Base-by-base conservation (phyloP, 768 basidiomycete species). In the Phaeotremella skinneri region DNA sequence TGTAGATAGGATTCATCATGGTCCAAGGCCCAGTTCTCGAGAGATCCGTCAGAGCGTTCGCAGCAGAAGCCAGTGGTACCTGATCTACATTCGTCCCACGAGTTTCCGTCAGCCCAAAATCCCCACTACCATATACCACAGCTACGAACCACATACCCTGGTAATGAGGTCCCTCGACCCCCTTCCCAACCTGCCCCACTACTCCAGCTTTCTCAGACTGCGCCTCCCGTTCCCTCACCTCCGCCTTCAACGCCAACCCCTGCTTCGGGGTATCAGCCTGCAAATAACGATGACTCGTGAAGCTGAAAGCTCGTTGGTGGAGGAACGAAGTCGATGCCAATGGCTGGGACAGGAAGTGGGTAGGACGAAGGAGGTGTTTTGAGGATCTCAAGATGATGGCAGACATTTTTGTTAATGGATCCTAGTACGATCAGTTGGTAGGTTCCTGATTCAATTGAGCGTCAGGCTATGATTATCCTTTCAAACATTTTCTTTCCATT, bases 1-100 rank as follows among this genome's bases (percentile, higher is more conserved):
- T 84, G 74, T 97, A 97, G 1, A 94, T 91, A 0, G 93, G 93
- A 72, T 94, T 90, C 73, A 91, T 90, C 1, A 96, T 79, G 11
- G 94, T 90, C 90, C 91, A 96, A 7, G 72, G 60, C 20, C 76
- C 78, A 27, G 75, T 68, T 21, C 67, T 57, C 26, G 66, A 53
- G 11, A 64, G 43, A 13, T 69, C 67, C 20, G 64, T 53, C 37
- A 76, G 67, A n/a, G 63, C 53, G 27, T 70, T 62, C 7, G 31
- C 50, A 13, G 58, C 47, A 11, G 47, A 5, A 45, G 43, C 43
- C 23, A 45, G 43, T 29, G 60, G 41, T 9, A 61, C 30, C 37
- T 63, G 62, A 48, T 66, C 66, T 59, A 29, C n/a, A 58, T 4
- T 23, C 20, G 30, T 59, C 48, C 52, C 39, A 29, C 25, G 41